Evolutionary conservation across 352 stramenopile species (phyloP).

Genomic region (Globisporangium acanthophoron): DNA sequence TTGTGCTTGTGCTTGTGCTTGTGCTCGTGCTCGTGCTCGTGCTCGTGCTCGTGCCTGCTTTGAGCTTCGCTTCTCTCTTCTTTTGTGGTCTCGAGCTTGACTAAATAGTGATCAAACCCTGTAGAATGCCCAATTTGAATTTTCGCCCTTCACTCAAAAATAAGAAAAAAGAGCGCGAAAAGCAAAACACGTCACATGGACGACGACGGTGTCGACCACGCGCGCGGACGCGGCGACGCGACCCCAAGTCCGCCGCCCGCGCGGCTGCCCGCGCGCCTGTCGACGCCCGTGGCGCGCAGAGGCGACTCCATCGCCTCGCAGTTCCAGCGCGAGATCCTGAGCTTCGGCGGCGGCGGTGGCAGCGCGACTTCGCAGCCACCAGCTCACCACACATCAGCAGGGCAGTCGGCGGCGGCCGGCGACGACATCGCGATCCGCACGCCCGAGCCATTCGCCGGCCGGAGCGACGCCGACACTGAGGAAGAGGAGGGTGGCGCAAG

Average conservation of each 20-base stretch:
- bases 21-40: slow-evolving; percentile 15
- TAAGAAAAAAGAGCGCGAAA: not conserved
- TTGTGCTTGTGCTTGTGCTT: slow-evolving; percentile 30
- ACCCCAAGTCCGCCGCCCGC: slow-evolving; percentile 6
- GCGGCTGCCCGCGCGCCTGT: slow-evolving; percentile 20
- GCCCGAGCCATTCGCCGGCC: slow-evolving; percentile 22
- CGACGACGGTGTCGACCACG: not conserved
- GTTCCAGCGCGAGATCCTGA: slow-evolving; percentile 62
- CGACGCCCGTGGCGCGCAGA: slow-evolving; percentile 17
- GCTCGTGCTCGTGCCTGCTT: too few relatives aligned
- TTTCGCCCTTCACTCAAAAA: too few relatives aligned
- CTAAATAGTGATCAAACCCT: too few relatives aligned
- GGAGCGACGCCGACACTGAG: slow-evolving; percentile 2
- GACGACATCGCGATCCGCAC: slow-evolving; percentile 25
- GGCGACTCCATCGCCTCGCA: slow-evolving; percentile 49
- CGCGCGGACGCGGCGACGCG: not conserved
- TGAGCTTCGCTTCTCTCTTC: too few relatives aligned
- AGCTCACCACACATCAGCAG: not conserved
- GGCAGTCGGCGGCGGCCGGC: not conserved
- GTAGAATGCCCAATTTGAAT: too few relatives aligned
- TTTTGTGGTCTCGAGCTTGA: too few relatives aligned
- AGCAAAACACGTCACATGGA: not conserved
- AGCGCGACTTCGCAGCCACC: not conserved
- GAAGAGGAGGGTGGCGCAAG: slow-evolving; percentile 3
- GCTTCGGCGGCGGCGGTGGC: slow-evolving; percentile 3